Evolutionary conservation across 192 early-diverging fungal genomes (phyloP).

Genomic region (Chytriomyces confervae): DNA sequence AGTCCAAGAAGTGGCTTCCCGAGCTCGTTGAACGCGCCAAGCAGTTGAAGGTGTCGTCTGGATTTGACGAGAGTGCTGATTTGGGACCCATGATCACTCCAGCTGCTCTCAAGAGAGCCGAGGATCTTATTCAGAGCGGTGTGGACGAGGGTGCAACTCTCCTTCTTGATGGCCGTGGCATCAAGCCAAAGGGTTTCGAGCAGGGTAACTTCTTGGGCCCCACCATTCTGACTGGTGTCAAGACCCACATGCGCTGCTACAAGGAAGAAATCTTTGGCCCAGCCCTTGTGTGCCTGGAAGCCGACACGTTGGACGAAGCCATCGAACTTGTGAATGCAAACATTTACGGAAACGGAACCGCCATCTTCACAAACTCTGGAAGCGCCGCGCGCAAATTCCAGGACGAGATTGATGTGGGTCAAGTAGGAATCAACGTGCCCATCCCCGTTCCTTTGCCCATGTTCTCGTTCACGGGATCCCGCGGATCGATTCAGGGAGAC

Average conservation of each 20-base stretch:
- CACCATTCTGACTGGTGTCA: constrained; percentile 83
- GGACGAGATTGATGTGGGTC: constrained; percentile 88
- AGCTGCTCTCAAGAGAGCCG: constrained; percentile 75
- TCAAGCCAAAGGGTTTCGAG: constrained; percentile 73
- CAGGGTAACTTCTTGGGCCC: constrained; percentile 95
- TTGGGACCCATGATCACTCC: constrained; percentile 87
- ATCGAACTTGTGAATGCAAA: constrained; percentile 89
- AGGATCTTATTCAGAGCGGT: constrained; percentile 78
- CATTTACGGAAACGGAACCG: constrained; percentile 78
- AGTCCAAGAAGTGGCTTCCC: constrained; percentile 80
- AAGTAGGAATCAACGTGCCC: constrained; percentile 86
- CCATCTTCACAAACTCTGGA: constrained; percentile 88
- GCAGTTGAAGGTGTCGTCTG: constrained; percentile 80
- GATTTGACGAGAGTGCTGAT: constrained; percentile 85
- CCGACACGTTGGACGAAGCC: constrained; percentile 87
- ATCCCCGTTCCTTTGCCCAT: constrained; percentile 97
- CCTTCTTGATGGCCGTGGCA: constrained; percentile 85
- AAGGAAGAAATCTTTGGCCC: constrained; percentile 96
- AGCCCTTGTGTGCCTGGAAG: constrained; percentile 83
- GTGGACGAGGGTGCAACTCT: constrained; percentile 86
- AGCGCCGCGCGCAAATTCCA: constrained; percentile 85
- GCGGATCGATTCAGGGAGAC: constrained; percentile 91
- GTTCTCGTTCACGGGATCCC: constrained; percentile 94
- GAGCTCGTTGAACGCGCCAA: constrained; percentile 90
- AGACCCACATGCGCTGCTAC: constrained; percentile 85